Conservation (phyloP, 2,329 filamentous ascomycete genomes). For the Apiospora kogelbergensis region DNA sequence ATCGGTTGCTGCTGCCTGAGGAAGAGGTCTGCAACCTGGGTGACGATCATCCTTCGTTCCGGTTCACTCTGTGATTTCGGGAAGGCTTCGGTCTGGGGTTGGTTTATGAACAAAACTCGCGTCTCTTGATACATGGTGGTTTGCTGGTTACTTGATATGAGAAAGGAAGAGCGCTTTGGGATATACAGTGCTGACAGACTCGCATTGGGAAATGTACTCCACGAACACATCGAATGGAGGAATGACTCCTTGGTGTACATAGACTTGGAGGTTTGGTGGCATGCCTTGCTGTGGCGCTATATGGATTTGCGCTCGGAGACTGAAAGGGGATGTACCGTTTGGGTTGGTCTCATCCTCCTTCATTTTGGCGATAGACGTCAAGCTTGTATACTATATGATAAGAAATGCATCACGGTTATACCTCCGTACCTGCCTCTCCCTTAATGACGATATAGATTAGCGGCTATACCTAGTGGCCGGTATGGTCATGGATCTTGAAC, state of each 20-base stretch:
- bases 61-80: conserved; percentile 35
- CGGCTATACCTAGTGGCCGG: too few relatives aligned
- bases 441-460: too few relatives aligned
- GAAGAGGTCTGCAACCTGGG: conserved; percentile 48
- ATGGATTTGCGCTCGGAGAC: not conserved
- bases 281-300: not conserved
- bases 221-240: not conserved
- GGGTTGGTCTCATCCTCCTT: not conserved
- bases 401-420: too few relatives aligned
- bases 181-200: not conserved
- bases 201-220: not conserved
- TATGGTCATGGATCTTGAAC: too few relatives aligned
- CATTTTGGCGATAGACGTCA: not conserved
- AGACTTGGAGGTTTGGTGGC: not conserved
- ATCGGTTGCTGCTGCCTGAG: conserved; percentile 34
- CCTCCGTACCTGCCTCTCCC: too few relatives aligned
- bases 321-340: not conserved
- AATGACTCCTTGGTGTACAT: not conserved
- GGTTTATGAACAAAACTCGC: not conserved
- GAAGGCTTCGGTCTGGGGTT: not conserved
- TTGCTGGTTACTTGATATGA: not conserved
- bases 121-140: too few relatives aligned
- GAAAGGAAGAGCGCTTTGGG: not conserved
- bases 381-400: not conserved
- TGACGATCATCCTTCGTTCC: conserved; percentile 50